Conservation (phyloP, 441 rosid genomes). For the Pelargonium fulgidum region DNA sequence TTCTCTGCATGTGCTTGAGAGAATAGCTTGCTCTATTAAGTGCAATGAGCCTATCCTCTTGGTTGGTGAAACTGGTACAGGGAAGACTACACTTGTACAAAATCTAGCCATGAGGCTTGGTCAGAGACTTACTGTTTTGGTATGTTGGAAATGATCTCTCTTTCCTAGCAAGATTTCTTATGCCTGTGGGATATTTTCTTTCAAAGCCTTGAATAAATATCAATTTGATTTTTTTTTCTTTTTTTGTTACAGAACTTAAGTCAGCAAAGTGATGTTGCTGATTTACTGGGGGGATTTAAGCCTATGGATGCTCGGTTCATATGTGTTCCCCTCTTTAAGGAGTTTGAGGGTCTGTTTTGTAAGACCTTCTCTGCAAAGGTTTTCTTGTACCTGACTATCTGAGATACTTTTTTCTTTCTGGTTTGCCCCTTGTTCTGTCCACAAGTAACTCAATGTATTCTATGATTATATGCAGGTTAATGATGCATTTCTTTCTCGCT, state of each 20-base stretch:
- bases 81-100: conserved; percentile 97
- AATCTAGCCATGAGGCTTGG: conserved; percentile 75
- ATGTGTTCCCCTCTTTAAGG: conserved; percentile 65
- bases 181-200: not conserved
- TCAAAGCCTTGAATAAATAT: conserved; percentile 5
- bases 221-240: not conserved
- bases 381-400: conserved; percentile 18
- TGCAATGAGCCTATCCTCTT: conserved; percentile 88
- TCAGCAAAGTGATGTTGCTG: conserved; percentile 97
- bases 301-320: conserved; percentile 70
- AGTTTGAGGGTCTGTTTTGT: conserved; percentile 56
- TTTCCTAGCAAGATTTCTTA: conserved; percentile 15
- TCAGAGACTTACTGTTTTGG: conserved; percentile 89
- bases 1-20: conserved; percentile 73
- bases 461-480: conserved; percentile 47
- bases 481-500: conserved; percentile 30
- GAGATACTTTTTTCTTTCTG: conserved; percentile 11
- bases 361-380: conserved; percentile 47
- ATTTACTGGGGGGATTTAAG: conserved; percentile 95
- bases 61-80: conserved; percentile 99
- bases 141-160: conserved; percentile 29
- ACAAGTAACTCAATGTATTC: conserved; percentile 22
- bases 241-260: conserved; percentile 75
- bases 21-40: conserved; percentile 73
- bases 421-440: conserved; percentile 7